Conservation (phyloP, 2,329 filamentous ascomycete genomes). For the Colletotrichum sp. region DNA sequence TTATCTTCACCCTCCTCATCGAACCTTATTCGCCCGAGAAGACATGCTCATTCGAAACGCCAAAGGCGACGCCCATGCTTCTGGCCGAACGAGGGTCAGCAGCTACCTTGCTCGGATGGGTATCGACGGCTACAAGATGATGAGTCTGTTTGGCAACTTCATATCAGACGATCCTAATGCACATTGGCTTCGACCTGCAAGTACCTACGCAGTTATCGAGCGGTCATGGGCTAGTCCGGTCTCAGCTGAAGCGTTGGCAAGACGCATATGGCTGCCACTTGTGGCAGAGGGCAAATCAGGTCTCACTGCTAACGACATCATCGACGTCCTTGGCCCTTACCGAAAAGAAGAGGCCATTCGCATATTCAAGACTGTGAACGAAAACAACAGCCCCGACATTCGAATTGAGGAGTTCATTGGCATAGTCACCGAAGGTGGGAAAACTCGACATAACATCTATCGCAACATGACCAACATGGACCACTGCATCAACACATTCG, state of each 20-base stretch:
- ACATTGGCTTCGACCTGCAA: slow-evolving; percentile 29
- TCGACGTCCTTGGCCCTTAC: slow-evolving; percentile 30
- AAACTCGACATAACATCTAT: slow-evolving; percentile 30
- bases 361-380: slow-evolving; percentile 23
- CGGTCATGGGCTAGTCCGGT: slow-evolving; percentile 28
- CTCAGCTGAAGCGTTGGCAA: slow-evolving; percentile 28
- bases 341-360: slow-evolving; percentile 25
- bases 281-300: slow-evolving; percentile 24
- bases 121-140: slow-evolving; percentile 28
- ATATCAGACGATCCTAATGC: slow-evolving; percentile 25
- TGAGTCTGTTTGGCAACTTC: slow-evolving; percentile 30
- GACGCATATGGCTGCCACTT: slow-evolving; percentile 33
- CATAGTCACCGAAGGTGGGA: slow-evolving; percentile 29
- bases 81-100: slow-evolving; percentile 25
- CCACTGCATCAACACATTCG: slow-evolving; percentile 33
- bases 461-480: slow-evolving; percentile 30
- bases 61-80: slow-evolving; percentile 25
- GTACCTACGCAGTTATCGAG: slow-evolving; percentile 29
- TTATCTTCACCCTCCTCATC: slow-evolving; percentile 26
- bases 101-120: slow-evolving; percentile 29
- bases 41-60: slow-evolving; percentile 29
- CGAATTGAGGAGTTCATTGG: slow-evolving; percentile 31
- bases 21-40: slow-evolving; percentile 25
- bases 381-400: slow-evolving; percentile 29
- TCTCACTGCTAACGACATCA: slow-evolving; percentile 26